A percentile compares a stretch with the other conserved stretches of the same genome.
Evolutionary conservation across 1,139 yeast species (phyloP).

Genomic region (Scheffersomyces insectosa): DNA sequence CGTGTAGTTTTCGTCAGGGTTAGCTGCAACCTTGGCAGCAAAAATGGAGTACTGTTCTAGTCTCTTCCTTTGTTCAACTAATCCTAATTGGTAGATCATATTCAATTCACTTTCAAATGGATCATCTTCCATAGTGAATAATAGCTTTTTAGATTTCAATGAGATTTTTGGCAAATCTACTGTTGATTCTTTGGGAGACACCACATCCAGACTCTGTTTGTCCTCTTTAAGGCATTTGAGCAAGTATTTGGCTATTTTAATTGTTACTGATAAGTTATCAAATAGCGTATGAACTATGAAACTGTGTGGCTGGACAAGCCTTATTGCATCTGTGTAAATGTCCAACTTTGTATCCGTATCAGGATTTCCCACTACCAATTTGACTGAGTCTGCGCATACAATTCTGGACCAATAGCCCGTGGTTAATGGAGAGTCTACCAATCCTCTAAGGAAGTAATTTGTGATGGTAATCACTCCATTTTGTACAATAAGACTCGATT

Average conservation of each 20-base stretch:
- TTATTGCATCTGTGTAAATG: constrained; percentile 30
- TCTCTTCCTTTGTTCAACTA: constrained; percentile 68
- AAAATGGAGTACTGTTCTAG: constrained; percentile 58
- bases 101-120: constrained; percentile 81
- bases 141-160: constrained; percentile 47
- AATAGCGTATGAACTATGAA: constrained; percentile 62
- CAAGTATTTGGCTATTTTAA: constrained; percentile 58
- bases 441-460: constrained; percentile 43
- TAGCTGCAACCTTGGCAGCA: constrained; percentile 31
- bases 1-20: constrained; percentile 13
- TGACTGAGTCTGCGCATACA: constrained; percentile 43
- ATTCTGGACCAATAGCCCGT: constrained; percentile 54
- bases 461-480: constrained; percentile 20
- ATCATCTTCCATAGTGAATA: constrained; percentile 70
- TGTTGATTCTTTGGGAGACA: constrained; percentile 34
- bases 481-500: constrained; percentile 17
- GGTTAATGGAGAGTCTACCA: constrained; percentile 56
- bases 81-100: constrained; percentile 75
- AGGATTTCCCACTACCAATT: constrained; percentile 19
- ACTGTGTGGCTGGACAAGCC: constrained; percentile 48
- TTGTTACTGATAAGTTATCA: constrained; percentile 57
- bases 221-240: constrained; percentile 42
- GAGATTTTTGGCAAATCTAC: constrained; percentile 57
- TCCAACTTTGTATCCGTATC: constrained; percentile 16
- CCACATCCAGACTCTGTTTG: constrained; percentile 11